phyloP scores from a whole-genome alignment of 2,329 filamentous ascomycete species.

The Uncinocarpus reesii region DNA sequence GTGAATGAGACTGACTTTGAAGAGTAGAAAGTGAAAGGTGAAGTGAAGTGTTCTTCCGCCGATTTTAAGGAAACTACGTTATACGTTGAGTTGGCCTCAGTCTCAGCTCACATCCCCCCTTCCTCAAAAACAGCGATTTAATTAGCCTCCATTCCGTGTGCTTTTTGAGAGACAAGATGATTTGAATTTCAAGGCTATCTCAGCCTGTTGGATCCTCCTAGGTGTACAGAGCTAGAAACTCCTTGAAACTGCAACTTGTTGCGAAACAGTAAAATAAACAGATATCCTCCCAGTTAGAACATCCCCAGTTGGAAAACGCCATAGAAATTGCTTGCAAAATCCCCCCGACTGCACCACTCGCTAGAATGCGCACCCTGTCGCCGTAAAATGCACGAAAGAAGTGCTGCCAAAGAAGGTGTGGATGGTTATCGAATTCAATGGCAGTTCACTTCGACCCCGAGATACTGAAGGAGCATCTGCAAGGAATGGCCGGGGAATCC shows the following conservation, averaged over 20 bases:
- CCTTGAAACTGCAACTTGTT: not conserved
- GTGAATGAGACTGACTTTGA: no score
- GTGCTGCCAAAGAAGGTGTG: not conserved
- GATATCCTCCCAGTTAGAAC: not conserved
- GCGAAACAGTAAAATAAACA: not conserved
- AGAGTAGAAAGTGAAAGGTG: no score
- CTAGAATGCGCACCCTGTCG: no score
- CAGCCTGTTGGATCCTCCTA: not conserved
- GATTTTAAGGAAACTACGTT: no score
- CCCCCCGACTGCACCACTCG: not conserved
- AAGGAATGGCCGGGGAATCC: conserved; percentile 28
- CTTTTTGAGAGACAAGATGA: not conserved
- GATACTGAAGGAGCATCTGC: conserved; percentile 24
- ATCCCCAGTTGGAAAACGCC: not conserved
- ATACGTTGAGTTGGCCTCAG: no score
- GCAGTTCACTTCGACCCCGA: not conserved
- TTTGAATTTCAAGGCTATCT: not conserved
- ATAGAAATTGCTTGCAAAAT: not conserved
- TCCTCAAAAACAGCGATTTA: no score
- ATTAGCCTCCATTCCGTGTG: not conserved
- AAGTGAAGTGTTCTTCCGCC: no score
- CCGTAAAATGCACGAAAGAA: not conserved
- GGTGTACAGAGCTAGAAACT: not conserved
- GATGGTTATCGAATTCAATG: not conserved
- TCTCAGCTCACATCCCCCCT: no score